Base-by-base conservation (phyloP, 169 alveolate genomes). In the Plasmodium ovale region DNA sequence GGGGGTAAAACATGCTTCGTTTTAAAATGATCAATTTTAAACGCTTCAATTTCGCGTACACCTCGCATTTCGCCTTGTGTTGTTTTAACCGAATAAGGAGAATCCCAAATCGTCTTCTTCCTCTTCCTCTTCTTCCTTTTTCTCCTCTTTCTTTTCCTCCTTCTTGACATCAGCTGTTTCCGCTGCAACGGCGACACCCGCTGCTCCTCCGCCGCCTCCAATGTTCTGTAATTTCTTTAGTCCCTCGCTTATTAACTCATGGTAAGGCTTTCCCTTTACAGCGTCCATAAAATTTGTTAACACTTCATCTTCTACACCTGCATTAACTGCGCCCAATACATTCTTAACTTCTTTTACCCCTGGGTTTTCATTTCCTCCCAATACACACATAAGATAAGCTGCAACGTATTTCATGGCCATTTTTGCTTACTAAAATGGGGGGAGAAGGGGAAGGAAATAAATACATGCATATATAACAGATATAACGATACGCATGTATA, bases 61-160 rank as follows among this genome's bases (percentile, higher is more conserved):
- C 12, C 9, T 19, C 9, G 2, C 5, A 19, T n/a, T 14, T n/a
- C 5, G 16, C 7, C 31, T 58, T 29, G 25, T 23, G 35, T 27
- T 2, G 56, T 70, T 92, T n/a, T 77, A 93, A 92, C 93, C 96
- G 44, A 93, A 93, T 27, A 93, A 92, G 5, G 96, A 93, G 92
- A 93, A 93, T 60, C 96, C 96, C 93, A 93, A 89, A 87, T 93
- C 96, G 67, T 93, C 96, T 71, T 93, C 96, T 79, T 93, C 96
- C 65, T 93, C 95, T 39, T 93, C 95, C 25, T 92, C 93, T 87
- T 92, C 91, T 68, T 88, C 96, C 58, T 91, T 87, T 91, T 92
- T 92, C 71, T 92, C 92, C 56, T 92, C 53, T 79, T 92, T 94
- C 33, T 87, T 92, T 16, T 58, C 82, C 42, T 85, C 92, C 1